Base-by-base conservation (phyloP, 2,329 filamentous ascomycete species). In the Aspergillus ochraceus region DNA sequence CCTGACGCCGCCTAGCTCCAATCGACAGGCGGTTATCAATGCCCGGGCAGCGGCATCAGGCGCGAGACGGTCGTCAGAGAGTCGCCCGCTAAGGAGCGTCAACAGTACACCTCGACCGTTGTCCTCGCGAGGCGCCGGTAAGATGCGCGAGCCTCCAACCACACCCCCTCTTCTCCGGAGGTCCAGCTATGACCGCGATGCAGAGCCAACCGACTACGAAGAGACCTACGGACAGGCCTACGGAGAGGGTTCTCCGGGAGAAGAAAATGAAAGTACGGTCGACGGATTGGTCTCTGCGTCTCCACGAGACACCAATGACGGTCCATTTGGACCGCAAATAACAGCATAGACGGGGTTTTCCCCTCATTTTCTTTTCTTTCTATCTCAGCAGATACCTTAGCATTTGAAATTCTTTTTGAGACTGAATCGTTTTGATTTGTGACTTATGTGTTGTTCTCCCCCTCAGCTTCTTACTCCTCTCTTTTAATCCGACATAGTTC, bases 1-100 rank as follows among this genome's bases (percentile, higher is more conserved):
- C 22, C 83, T 97, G 81, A 97, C 94, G 1, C 93, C 94, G n/a
- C 94, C 93, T 4, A 87, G 89, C 30, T 92, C 90, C 4, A 86
- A 87, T 57, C 88, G 90, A 49, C 86, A 86, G 65, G 86, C 83
- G 2, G 84, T 86, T 0, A 78, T 81, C 3, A 75, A 79, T 57
- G 70, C 71, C 42, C 76, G 68, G 45, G 70, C 68, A 6, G 61
- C 75, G 39, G 60, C 71, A 65, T 49, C 69, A 51, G 65, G 67
- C 49, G 68, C 57, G 57, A 71, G 70, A 47, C 66, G 69, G 10
- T 66, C 74, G 17, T 73, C 74, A 10, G 73, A 76, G 61, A 75
- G 62, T 57, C 70, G 77, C 10, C 71, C 74, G 4, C 54, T 77
- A 49, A 71, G 71, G 59, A 67, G 66, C 26, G 66, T 70, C 54